Evolutionary conservation across 1,139 yeast genomes (phyloP), one percentile per base, ranked within the genome.

Genomic region (Yamadazyma kanchanaburiensis): DNA sequence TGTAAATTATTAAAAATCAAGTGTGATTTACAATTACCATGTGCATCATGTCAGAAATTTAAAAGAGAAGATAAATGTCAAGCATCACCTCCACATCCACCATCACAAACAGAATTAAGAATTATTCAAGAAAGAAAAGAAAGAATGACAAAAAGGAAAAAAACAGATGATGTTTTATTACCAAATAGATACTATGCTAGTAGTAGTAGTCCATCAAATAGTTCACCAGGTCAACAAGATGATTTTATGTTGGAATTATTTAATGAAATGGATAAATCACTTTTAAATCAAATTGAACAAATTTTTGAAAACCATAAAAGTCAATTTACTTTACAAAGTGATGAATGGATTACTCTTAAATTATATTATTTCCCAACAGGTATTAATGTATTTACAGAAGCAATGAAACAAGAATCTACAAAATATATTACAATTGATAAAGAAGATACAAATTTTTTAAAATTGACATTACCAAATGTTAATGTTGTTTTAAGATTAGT

Each of bases 1-100:
- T 74, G 80, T 43, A 72, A 71, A 43, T 48, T 57, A 17, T 64
- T 70, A 30, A 74, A 74, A 47, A 69, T 73, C 40, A 72, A 71
- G 40, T 74, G 80, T 51, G 77, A 74, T 39, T 60, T 71, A 32
- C 50, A 56, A 27, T 51, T 55, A 7, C 80, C 80, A 0, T 74
- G 80, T 46, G 53, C 68, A 2, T 60, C 73, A 15, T 74, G 80
- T 46, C 44, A 51, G 15, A 59, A 63, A 30, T 69, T 70, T 40
- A 63, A 62, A 35, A 49, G 78, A 27, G 54, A 46, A 11, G 57
- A 53, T 22, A 52, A 60, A 34, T 71, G 77, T 43, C 33, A 53
- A 14, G 42, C 41, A 15, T 51, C 58, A 24, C 77, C 77, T 1
- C 74, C 77, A 6, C 58, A 58, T 33, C 77, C 77, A 6, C 77